Base-by-base conservation (phyloP, 345 rosid genomes). In the Geranium brycei region DNA sequence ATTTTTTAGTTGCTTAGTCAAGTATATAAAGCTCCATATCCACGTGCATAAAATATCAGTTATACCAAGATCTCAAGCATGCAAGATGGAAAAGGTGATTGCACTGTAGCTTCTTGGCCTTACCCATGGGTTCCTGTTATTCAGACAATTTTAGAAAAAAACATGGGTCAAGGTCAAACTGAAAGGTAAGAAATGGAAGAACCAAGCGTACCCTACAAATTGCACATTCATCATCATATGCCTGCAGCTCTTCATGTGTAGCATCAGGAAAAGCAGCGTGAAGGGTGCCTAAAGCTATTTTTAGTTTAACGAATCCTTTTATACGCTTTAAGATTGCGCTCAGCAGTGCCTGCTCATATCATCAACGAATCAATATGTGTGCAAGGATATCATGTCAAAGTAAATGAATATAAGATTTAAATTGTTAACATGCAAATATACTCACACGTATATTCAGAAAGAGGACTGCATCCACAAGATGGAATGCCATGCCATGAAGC, bases 241-340 rank as follows among this genome's bases (percentile, higher is more conserved):
- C 85, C 47, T 68, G 82, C 66, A 93, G 77, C 85, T 90, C 99
- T 69, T 83, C 96, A 61, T 84, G 75, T 62, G 97, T 88, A 61
- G 99, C 99, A 81, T 93, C 95, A 70, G 99, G 97, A 77, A 93
- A 96, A 63, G 97, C 99, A 17, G 97, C 99, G 77, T 93, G 99
- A 72, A 93, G 95, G 64, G 91, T 71, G 2, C 89, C 85, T 61
- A 93, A 76, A 73, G 99, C 97, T 71, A 80, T 81, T 85, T 83
- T 86, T 73, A 90, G 63, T 79, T 90, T 90, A 68, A 84, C 75
- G 70, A 78, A 93, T 66, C 99, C 99, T 78, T 82, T 88, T 65
- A 88, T 75, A 66, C 97, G 92, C 80, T 90, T 93, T 71, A 88
- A 69, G 68, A 88, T 88, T 66, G 99, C 86, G 78, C 92, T 87